Evolutionary conservation across 371 early-diverging fungal species (phyloP).

Genomic region (Parasitella parasitica): DNA sequence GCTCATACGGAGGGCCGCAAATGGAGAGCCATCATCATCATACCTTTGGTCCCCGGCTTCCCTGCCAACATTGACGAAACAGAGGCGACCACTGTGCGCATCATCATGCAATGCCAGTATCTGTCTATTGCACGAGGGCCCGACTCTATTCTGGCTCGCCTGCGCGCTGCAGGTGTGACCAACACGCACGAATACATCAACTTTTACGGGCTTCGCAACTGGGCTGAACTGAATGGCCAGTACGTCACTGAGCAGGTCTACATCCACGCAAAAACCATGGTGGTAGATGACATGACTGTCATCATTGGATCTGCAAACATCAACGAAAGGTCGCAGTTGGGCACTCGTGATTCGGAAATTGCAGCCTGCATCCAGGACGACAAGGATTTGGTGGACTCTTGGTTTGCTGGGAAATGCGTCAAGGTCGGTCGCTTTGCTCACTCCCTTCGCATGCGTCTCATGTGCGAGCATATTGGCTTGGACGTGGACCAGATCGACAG

Average conservation of each 20-base stretch:
- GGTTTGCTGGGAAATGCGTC: slow-evolving; percentile 59
- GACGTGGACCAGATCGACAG: slow-evolving; percentile 33
- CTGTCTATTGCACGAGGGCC: slow-evolving; percentile 73
- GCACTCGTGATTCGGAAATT: slow-evolving; percentile 87
- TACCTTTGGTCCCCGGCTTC: slow-evolving; percentile 89
- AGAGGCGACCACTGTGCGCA: slow-evolving; percentile 70
- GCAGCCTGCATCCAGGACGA: slow-evolving; percentile 76
- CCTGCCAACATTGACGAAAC: slow-evolving; percentile 71
- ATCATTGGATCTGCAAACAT: slow-evolving; percentile 90
- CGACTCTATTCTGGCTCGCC: slow-evolving; percentile 59
- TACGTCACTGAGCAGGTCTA: slow-evolving; percentile 84
- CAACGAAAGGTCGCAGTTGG: slow-evolving; percentile 80
- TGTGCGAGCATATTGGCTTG: slow-evolving; percentile 81
- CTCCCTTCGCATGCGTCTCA: slow-evolving; percentile 67
- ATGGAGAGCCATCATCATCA: slow-evolving; percentile 81
- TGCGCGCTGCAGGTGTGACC: slow-evolving; percentile 60
- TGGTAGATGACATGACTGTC: slow-evolving; percentile 79
- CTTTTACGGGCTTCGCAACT: slow-evolving; percentile 68
- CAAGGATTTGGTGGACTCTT: slow-evolving; percentile 49
- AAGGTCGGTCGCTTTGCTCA: slow-evolving; percentile 71
- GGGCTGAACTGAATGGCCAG: slow-evolving; percentile 39
- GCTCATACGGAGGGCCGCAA: slow-evolving; percentile 61
- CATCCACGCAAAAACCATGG: slow-evolving; percentile 82
- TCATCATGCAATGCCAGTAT: slow-evolving; percentile 79
- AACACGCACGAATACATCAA: slow-evolving; percentile 61